A percentile compares a stretch with the other conserved stretches of the same genome.
Evolutionary conservation across 2,329 filamentous ascomycete species (phyloP).

Genomic region (Pseudogymnoascus destructans): DNA sequence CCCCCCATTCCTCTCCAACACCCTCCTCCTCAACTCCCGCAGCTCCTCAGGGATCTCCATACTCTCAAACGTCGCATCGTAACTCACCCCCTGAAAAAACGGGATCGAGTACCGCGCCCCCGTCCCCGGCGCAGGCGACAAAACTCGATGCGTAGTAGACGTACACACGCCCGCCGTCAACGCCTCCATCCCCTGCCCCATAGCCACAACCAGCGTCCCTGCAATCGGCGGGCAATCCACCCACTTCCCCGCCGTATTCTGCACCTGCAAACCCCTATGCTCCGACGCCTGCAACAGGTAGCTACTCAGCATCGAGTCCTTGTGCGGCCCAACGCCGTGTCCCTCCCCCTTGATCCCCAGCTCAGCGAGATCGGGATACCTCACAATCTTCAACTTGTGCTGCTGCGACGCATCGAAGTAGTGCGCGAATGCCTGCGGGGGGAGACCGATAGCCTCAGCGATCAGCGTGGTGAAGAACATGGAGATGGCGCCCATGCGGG

Average conservation of each 20-base stretch:
- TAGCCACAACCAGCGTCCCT: slow-evolving; percentile 73
- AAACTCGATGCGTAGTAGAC: slow-evolving; percentile 69
- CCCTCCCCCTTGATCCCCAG: slow-evolving; percentile 37
- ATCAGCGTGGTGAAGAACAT: slow-evolving; percentile 66
- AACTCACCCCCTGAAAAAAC: slow-evolving; percentile 77
- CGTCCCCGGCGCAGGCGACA: slow-evolving; percentile 55
- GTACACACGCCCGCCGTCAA: slow-evolving; percentile 72
- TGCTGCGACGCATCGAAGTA: slow-evolving; percentile 59
- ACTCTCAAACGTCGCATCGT: slow-evolving; percentile 68
- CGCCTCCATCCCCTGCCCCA: slow-evolving; percentile 78
- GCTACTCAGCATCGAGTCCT: slow-evolving; percentile 71
- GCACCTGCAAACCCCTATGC: slow-evolving; percentile 70
- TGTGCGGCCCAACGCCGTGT: slow-evolving; percentile 64
- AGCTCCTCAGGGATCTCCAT: slow-evolving; percentile 46
- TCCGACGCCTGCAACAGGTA: slow-evolving; percentile 68
- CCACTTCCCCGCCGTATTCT: slow-evolving; percentile 67
- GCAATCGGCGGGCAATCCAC: slow-evolving; percentile 66
- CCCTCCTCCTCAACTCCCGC: slow-evolving; percentile 43
- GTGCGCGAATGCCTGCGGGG: slow-evolving; percentile 54
- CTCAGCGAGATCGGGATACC: slow-evolving; percentile 62
- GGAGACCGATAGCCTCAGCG: slow-evolving; percentile 68
- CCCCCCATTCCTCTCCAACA: slow-evolving; percentile 42
- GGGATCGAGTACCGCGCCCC: slow-evolving; percentile 69
- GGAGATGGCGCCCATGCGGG: slow-evolving; percentile 58
- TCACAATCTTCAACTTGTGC: slow-evolving; percentile 83